A percentile compares a stretch with the other conserved stretches of the same genome.
phyloP scores from a whole-genome alignment of 176 grass and related monocot species.

The Pontederia crassipes region DNA sequence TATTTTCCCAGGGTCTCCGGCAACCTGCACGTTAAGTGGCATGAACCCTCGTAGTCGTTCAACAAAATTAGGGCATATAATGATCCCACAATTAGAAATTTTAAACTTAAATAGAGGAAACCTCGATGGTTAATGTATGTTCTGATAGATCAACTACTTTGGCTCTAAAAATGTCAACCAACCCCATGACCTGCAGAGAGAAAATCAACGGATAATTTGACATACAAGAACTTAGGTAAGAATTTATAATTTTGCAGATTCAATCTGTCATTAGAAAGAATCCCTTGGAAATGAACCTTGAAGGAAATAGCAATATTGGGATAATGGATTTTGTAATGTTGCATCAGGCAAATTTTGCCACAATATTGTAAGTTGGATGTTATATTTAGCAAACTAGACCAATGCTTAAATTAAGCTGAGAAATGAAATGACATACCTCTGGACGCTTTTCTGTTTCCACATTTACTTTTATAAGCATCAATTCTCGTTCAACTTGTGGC shows the following conservation, averaged over 20 bases:
- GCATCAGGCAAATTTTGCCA: too few relatives aligned
- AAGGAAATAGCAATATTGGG: too few relatives aligned
- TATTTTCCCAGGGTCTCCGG: conserved; percentile 74
- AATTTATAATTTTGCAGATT: too few relatives aligned
- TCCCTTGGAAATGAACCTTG: too few relatives aligned
- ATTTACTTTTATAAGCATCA: conserved; percentile 79
- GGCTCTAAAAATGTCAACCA: conserved; percentile 59
- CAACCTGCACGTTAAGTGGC: conserved; percentile 31
- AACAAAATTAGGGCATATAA: neutral
- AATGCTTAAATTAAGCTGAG: neutral
- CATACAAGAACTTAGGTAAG: too few relatives aligned
- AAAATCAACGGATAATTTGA: neutral
- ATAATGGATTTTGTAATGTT: too few relatives aligned
- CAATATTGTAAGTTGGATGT: neutral
- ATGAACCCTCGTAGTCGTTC: conserved; percentile 4
- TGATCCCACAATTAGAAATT: conserved; percentile 2
- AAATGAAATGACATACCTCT: conserved; percentile 32
- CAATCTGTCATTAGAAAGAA: too few relatives aligned
- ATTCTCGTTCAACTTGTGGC: conserved; percentile 61
- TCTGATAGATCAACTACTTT: conserved; percentile 67
- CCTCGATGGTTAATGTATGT: conserved; percentile 47
- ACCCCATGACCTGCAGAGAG: conserved; percentile 47
- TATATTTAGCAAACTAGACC: neutral
- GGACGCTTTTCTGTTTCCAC: conserved; percentile 41
- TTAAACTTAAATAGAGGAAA: conserved; percentile 15